Percentiles rank a stretch among this genome's conserved stretches.
phyloP scores from a whole-genome alignment of 306 rosid species.

The Aeschynomene evenia region DNA sequence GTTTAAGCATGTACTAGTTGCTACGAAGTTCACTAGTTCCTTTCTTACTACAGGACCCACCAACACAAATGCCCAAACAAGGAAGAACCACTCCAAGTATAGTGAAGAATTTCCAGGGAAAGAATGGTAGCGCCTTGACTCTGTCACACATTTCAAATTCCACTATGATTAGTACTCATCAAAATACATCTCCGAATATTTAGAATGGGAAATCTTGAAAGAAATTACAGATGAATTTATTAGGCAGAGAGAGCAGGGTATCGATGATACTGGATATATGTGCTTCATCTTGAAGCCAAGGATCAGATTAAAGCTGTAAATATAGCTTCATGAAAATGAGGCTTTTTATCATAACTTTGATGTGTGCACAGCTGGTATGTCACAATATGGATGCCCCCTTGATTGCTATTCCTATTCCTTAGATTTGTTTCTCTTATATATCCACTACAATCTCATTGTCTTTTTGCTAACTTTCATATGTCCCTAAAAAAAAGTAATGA shows the following conservation, averaged over 20 bases:
- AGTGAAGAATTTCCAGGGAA: slow-evolving; percentile 47
- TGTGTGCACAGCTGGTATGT: too few species aligned
- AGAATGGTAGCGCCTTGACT: slow-evolving; percentile 36
- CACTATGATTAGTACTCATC: slow-evolving; percentile 36
- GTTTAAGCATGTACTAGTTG: too few species aligned
- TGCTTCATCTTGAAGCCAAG: neutral
- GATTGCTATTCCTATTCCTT: too few species aligned
- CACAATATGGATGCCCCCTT: too few species aligned
- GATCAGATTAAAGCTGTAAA: slow-evolving; percentile 22
- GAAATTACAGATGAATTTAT: slow-evolving; percentile 8
- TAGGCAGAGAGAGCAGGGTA: slow-evolving; percentile 16
- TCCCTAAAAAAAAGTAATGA: too few species aligned
- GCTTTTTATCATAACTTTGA: too few species aligned
- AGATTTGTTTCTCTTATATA: too few species aligned
- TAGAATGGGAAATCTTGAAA: slow-evolving; percentile 38
- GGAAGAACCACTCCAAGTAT: slow-evolving; percentile 40
- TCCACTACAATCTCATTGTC: too few species aligned
- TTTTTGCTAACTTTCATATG: too few species aligned
- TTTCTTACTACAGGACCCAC: slow-evolving; percentile 41
- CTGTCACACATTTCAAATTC: slow-evolving; percentile 48
- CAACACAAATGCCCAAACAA: slow-evolving; percentile 37
- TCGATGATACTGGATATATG: neutral
- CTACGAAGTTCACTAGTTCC: neutral
- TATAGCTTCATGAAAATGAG: slow-evolving; percentile 20
- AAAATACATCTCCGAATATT: slow-evolving; percentile 84